These are phyloP conservation scores for Carpediemonas membranifera DNA, from an alignment of 78 protist species.

Conservation along the genomic window DNA sequence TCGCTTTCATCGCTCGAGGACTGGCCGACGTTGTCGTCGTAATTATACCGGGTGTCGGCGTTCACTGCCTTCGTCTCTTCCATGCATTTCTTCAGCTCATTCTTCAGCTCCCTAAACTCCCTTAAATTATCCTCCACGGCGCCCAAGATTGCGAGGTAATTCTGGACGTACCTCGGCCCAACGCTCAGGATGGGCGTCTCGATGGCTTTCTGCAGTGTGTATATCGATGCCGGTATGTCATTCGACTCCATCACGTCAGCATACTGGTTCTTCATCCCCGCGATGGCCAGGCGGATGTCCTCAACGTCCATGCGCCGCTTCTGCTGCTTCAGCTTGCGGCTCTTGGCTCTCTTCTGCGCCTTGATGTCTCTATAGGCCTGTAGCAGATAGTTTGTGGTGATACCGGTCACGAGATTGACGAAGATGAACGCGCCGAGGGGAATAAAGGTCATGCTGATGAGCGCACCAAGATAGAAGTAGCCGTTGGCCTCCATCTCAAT, in stretches of 20 bases:
- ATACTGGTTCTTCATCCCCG: too few species aligned
- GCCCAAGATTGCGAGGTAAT: background rate
- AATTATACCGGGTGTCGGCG: background rate
- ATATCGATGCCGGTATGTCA: too few species aligned
- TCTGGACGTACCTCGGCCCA: background rate
- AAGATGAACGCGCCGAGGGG: slow-evolving; percentile 12
- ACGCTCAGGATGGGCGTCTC: too few species aligned
- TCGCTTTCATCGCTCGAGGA: too few species aligned
- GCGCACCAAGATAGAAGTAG: background rate
- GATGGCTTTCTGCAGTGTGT: too few species aligned
- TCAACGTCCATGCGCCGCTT: too few species aligned
- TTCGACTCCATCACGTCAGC: too few species aligned
- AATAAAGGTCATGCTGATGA: background rate
- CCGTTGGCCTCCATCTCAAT: background rate
- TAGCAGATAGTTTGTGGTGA: slow-evolving; percentile 7
- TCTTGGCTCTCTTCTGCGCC: background rate
- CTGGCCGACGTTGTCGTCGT: too few species aligned
- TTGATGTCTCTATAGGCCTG: background rate
- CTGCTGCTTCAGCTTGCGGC: background rate
- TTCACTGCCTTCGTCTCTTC: too few species aligned
- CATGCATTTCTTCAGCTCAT: background rate
- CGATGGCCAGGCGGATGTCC: too few species aligned
- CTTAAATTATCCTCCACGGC: slow-evolving; percentile 2
- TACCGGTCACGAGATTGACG: slow-evolving; percentile 9
- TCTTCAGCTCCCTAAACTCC: slow-evolving; percentile 1